These are phyloP conservation scores for Angomonas ambiguus DNA, from an alignment of 208 protist genomes.

Conservation along the genomic window DNA sequence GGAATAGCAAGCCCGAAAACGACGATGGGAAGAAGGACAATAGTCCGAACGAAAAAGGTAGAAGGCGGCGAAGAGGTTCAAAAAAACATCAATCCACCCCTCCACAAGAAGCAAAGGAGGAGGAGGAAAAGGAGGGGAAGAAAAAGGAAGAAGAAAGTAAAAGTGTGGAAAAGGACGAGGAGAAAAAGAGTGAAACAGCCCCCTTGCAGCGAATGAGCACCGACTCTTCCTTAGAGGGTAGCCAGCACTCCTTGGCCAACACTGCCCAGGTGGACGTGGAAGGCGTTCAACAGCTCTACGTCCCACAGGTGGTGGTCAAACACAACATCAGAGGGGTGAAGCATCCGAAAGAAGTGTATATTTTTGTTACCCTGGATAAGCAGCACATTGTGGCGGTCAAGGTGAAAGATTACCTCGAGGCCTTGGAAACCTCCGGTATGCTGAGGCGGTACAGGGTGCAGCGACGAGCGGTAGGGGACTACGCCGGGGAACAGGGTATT, in stretches of 20 bases:
- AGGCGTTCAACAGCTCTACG: neutral
- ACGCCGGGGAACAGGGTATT: neutral
- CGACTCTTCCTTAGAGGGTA: neutral
- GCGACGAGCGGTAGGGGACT: slow-evolving; percentile 1
- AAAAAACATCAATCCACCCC: neutral
- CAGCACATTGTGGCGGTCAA: slow-evolving; percentile 40
- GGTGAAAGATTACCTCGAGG: slow-evolving; percentile 21
- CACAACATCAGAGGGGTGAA: slow-evolving; percentile 13
- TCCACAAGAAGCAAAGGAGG: neutral
- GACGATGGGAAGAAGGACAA: neutral
- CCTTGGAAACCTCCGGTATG: slow-evolving; percentile 10
- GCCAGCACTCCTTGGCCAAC: neutral
- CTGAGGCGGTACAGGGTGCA: slow-evolving; percentile 9
- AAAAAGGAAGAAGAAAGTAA: neutral
- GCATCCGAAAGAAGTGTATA: slow-evolving; percentile 24
- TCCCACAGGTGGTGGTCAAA: slow-evolving; percentile 47
- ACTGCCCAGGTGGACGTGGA: neutral
- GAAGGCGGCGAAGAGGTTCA: neutral
- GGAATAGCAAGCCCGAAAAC: neutral
- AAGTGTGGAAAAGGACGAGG: neutral
- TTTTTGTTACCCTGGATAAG: slow-evolving; percentile 51
- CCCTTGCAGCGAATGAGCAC: neutral
- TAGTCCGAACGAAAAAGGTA: neutral
- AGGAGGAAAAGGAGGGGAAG: neutral
- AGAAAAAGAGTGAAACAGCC: neutral